Evolutionary conservation across 352 stramenopile species (phyloP).

Genomic region (Globisporangium paddicum): DNA sequence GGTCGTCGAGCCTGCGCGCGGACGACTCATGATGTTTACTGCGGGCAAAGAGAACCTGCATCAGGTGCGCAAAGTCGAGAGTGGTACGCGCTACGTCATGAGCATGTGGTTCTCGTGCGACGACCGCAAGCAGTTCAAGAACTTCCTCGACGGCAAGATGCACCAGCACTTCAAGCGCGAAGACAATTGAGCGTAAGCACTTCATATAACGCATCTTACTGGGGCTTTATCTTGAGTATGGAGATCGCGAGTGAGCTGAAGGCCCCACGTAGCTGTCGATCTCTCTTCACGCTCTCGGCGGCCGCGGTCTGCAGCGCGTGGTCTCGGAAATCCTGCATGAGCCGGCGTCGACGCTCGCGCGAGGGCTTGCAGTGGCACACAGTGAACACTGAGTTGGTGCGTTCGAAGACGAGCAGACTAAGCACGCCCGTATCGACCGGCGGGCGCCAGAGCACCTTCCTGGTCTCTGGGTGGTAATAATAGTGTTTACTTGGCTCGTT

Average conservation of each 20-base stretch:
- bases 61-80: slow-evolving; percentile 66
- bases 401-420: slow-evolving; percentile 45
- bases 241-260: slow-evolving; percentile 45
- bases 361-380: slow-evolving; percentile 61
- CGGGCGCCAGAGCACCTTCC: slow-evolving; percentile 39
- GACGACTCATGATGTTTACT: slow-evolving; percentile 88
- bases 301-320: slow-evolving; percentile 35
- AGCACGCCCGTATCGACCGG: slow-evolving; percentile 30
- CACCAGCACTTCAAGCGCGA: slow-evolving; percentile 67
- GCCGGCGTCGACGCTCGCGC: slow-evolving; percentile 30
- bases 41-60: slow-evolving; percentile 88
- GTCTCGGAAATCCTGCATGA: slow-evolving; percentile 54
- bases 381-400: slow-evolving; percentile 50
- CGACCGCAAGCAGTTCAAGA: slow-evolving; percentile 72
- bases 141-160: slow-evolving; percentile 88
- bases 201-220: slow-evolving; percentile 9
- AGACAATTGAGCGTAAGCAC: slow-evolving; percentile 11
- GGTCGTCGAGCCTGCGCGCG: slow-evolving; percentile 68
- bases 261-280: slow-evolving; percentile 41
- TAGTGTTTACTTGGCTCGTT: slow-evolving; percentile 37
- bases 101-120: slow-evolving; percentile 95
- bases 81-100: slow-evolving; percentile 82
- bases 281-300: slow-evolving; percentile 32
- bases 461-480: slow-evolving; percentile 36
- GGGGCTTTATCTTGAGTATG: slow-evolving; percentile 19